Base-by-base conservation (phyloP, 768 basidiomycete species). In the Amanita muscaria region DNA sequence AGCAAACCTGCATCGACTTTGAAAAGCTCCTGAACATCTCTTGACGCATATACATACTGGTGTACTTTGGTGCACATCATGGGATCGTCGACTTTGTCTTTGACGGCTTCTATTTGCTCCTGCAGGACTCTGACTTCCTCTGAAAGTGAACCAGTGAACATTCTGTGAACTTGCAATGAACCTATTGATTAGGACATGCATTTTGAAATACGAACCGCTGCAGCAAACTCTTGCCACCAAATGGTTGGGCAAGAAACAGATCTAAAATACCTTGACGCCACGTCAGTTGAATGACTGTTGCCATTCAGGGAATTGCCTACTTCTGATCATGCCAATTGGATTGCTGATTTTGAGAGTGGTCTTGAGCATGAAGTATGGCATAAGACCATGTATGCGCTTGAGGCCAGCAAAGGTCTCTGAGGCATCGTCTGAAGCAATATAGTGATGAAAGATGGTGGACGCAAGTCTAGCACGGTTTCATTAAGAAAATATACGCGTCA, bases 361-460 rank as follows among this genome's bases (percentile, higher is more conserved):
- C 61, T 91, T 97, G 50, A 99, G 77, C 70, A 98, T 80, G 56
- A 98, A 89, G 61, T 99, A 99, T 4, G 96, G 96, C 89, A 98
- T 96, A 41, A 94, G 65, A 1, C 92, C 91, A 58, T 99, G 96
- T 33, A 96, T 77, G 38, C 93, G 76, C 67, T 97, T 98, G 48
- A 99, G 64, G 47, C 79, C 76, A 11, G 88, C 72, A 54, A 98
- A 84, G 4, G 83, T 84, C 53, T 94, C 88, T 4, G 91, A 92
- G 4, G 91, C 85, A 48, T 82, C 82, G 60, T 99, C 96, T 16
- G 91, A 78, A 0, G 96, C 96, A 23, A 96, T 79, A 54, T 91
- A 93, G 29, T 86, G 83, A 52, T 97, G 93, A 60, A 98, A 99
- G 31, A 97, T 82, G 2, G 96, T 93, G 4, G 96, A 94, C 0